These are phyloP conservation scores for Besnoitia besnoiti DNA, from an alignment of 169 alveolate species.

Conservation along the genomic window DNA sequence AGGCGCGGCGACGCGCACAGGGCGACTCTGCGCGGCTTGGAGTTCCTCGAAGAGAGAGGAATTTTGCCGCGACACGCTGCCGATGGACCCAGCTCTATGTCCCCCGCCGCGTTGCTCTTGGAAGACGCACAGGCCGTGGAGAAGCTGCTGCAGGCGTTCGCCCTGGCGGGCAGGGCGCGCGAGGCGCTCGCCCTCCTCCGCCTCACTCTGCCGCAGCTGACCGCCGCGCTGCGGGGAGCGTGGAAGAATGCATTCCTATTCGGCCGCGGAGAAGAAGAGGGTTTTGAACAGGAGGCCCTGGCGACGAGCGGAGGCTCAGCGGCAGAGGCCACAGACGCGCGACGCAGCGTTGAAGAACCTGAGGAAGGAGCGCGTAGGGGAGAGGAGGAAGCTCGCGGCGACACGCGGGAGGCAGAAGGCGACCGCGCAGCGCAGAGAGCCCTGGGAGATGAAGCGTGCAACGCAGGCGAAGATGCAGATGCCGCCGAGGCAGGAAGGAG, in stretches of 20 bases:
- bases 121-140: not conserved
- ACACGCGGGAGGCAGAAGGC: not conserved
- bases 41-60: not conserved
- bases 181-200: slow-evolving; percentile 31
- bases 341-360: too few relatives aligned
- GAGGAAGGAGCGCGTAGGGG: too few relatives aligned
- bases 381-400: too few relatives aligned
- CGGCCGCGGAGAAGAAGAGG: too few relatives aligned
- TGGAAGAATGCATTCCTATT: not conserved
- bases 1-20: not conserved
- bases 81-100: too few relatives aligned
- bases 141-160: not conserved
- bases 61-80: not conserved
- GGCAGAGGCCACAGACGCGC: too few relatives aligned
- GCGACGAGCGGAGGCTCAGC: too few relatives aligned
- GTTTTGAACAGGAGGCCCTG: too few relatives aligned
- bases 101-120: not conserved
- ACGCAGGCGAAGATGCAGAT: not conserved
- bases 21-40: not conserved
- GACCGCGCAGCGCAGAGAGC: not conserved
- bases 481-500: not conserved
- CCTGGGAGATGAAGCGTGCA: not conserved
- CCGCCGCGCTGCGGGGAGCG: not conserved
- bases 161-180: not conserved
- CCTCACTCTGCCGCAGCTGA: not conserved